Evolutionary conservation across 202 grass and related monocot genomes (phyloP), one percentile per base, ranked within the genome.

Genomic region (Zizania palustris): DNA sequence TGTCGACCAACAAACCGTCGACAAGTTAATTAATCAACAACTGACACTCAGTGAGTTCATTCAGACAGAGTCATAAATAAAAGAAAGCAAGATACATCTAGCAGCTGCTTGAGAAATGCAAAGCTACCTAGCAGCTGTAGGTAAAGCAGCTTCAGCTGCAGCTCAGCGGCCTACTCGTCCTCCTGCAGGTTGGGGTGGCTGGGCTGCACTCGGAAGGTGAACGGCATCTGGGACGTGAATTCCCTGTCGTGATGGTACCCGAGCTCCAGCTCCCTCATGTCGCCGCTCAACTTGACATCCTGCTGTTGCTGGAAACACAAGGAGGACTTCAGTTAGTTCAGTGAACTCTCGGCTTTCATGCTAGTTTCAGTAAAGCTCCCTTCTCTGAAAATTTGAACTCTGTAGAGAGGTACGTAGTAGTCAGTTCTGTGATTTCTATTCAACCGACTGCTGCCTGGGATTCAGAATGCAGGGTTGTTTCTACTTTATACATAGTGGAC

Each of bases 171-270:
- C 79, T 69, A 87, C 81, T 86, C 64, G 75, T 90, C 89, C 45
- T 90, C 85, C 67, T 99, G 91, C 51, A 95, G 84, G 77, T 95
- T 92, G 61, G 89, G 96, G 54, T 99, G 96, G 85, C 85, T 93
- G 35, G 90, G 90, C 73, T 99, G 92, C 63, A 99, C 83, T 5
- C 83, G 66, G 76, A 99, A 99, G 67, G 77, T 93, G 87, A 99
- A 80, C 13, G 89, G 90, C 71, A 99, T 93, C 66, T 93, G 89
- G n/a, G 91, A 46, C 7, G 85, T 38, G 65, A 97, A 94, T 15
- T 92, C 85, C 84, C 87, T 88, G 57, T 88, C 89, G 11, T 86
- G 78, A n/a, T 89, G 79, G 69, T 88, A 90, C 7, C 91, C 80
- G 13, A 94, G 83, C 56, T 97, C 91, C 81, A 93, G 83, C 43